These are phyloP conservation scores for Agarophyton chilense DNA, from an alignment of 23 red algal species.

Conservation along the genomic window DNA sequence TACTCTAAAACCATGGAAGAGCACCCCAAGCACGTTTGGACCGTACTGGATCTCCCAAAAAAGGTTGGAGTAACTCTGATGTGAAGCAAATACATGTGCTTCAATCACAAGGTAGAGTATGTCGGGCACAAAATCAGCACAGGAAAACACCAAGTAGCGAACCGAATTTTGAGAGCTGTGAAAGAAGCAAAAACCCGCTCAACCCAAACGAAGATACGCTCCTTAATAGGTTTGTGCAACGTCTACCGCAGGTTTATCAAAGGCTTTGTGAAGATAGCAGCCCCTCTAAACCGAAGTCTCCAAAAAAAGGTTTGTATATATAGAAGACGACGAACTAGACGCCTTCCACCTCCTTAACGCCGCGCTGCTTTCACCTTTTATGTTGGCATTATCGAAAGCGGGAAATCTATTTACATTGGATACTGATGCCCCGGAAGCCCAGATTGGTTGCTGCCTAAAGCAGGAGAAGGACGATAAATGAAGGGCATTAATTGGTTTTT, in stretches of 20 bases:
- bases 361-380: background rate
- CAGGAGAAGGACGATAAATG: background rate
- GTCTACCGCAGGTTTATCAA: too few species aligned
- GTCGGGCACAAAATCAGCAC: constrained; percentile 8
- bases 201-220: too few species aligned
- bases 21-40: too few species aligned
- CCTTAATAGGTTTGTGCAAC: too few species aligned
- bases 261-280: too few species aligned
- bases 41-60: too few species aligned
- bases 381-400: background rate
- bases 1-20: too few species aligned
- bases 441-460: constrained; percentile 24
- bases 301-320: background rate
- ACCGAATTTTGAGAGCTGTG: background rate
- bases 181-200: background rate
- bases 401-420: background rate
- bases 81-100: too few species aligned
- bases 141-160: background rate
- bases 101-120: background rate
- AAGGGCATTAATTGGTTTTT: constrained; percentile 14
- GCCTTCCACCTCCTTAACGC: constrained; percentile 25
- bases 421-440: too few species aligned
- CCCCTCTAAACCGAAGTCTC: background rate
- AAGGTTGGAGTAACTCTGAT: background rate
- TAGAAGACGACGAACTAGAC: background rate